A percentile compares a stretch with the other conserved stretches of the same genome.
Conservation (phyloP, 495 filamentous ascomycete genomes). For the Pseudotulostoma volvatum region DNA sequence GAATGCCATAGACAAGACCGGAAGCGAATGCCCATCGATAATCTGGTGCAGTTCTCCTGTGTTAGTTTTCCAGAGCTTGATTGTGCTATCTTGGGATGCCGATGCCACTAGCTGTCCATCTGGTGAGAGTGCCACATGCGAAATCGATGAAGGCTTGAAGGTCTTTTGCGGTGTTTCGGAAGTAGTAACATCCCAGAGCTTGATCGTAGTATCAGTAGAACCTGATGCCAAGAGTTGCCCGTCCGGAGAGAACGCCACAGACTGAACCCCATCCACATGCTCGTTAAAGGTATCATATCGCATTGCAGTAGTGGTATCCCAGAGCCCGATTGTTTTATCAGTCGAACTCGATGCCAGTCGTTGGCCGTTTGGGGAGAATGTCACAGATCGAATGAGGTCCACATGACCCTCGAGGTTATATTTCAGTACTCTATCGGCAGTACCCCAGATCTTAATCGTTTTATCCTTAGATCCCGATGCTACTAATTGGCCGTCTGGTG, state of each 20-base stretch:
- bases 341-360: constrained; percentile 1
- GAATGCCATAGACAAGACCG: not conserved
- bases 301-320: constrained; percentile 2
- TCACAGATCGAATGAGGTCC: not conserved
- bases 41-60: constrained; percentile 7
- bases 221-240: constrained; percentile 7
- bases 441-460: constrained; percentile 12
- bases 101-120: constrained; percentile 7
- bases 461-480: constrained; percentile 9
- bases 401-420: constrained; percentile 5
- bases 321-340: constrained; percentile 2
- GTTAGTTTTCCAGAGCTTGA: constrained; percentile 11
- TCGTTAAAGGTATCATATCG: constrained; percentile 5
- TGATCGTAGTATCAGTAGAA: constrained; percentile 1
- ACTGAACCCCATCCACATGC: constrained; percentile 4
- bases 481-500: constrained; percentile 2
- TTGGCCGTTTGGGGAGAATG: constrained; percentile 3
- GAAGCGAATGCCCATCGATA: constrained; percentile 3
- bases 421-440: constrained; percentile 5
- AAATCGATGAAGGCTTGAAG: too few relatives aligned
- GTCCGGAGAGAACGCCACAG: too few relatives aligned
- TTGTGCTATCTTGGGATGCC: constrained; percentile 6
- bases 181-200: constrained; percentile 1
- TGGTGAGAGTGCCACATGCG: constrained; percentile 6
- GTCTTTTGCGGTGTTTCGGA: too few relatives aligned